These are phyloP conservation scores for Daldinia vernicosa DNA, from an alignment of 495 filamentous ascomycete genomes.

Conservation along the genomic window DNA sequence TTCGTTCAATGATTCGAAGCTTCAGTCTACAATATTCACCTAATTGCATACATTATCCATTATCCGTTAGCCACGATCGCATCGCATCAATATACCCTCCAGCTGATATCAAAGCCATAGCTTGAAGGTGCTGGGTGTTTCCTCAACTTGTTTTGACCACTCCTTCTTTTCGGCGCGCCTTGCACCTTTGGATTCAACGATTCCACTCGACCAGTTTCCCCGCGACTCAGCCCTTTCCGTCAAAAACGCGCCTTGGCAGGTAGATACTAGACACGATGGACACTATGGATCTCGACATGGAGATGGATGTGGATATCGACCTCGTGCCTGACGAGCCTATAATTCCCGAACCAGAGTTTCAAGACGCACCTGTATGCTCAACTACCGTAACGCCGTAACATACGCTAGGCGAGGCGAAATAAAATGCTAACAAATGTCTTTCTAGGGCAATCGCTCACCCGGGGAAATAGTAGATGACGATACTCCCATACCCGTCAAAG, in stretches of 20 bases:
- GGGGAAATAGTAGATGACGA: conserved; percentile 46
- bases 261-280: conserved; percentile 32
- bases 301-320: conserved; percentile 71
- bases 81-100: background rate
- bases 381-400: conserved; percentile 23
- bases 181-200: background rate
- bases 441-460: conserved; percentile 51
- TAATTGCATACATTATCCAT: background rate
- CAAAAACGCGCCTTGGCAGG: conserved; percentile 2
- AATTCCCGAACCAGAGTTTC: conserved; percentile 56
- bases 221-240: background rate
- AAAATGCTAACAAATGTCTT: conserved; percentile 26
- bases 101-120: background rate
- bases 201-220: background rate
- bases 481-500: conserved; percentile 64
- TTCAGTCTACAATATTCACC: background rate
- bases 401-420: conserved; percentile 1
- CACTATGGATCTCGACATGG: conserved; percentile 81
- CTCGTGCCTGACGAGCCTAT: conserved; percentile 53
- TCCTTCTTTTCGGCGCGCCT: background rate
- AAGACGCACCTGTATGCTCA: conserved; percentile 44
- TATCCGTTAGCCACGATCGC: background rate
- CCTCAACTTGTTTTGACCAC: background rate
- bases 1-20: background rate
- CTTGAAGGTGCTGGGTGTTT: background rate